Percentiles rank a stretch among this genome's conserved stretches.
phyloP scores from a whole-genome alignment of 352 stramenopile genomes.

The Phytopythium chamaehyphon region DNA sequence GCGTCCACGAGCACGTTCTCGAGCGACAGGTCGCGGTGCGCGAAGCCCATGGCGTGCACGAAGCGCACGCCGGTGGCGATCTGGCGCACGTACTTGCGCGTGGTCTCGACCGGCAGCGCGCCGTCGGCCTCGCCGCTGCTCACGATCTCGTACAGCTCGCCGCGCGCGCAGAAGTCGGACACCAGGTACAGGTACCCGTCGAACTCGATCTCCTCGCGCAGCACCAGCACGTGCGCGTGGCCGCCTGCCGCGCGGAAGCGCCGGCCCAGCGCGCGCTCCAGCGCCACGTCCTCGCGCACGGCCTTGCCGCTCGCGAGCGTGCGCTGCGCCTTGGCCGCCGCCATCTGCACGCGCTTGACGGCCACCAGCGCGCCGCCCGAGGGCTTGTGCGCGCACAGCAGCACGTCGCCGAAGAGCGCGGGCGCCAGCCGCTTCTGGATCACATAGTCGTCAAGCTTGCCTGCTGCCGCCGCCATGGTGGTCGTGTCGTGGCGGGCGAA shows the following conservation, averaged over 20 bases:
- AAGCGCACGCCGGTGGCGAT: conserved; percentile 72
- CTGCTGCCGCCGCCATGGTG: conserved; percentile 17
- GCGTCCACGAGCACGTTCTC: conserved; percentile 81
- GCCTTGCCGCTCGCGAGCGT: conserved; percentile 69
- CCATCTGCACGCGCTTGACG: conserved; percentile 78
- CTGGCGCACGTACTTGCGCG: conserved; percentile 58
- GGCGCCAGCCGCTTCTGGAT: conserved; percentile 72
- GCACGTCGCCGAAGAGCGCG: conserved; percentile 77
- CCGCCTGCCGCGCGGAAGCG: conserved; percentile 54
- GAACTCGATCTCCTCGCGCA: conserved; percentile 76
- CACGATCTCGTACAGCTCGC: conserved; percentile 80
- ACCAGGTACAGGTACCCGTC: conserved; percentile 80
- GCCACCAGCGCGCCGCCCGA: conserved; percentile 51
- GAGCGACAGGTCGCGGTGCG: conserved; percentile 78
- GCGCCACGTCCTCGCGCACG: conserved; percentile 75
- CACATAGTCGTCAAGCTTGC: conserved; percentile 76
- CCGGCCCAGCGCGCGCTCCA: conserved; percentile 70
- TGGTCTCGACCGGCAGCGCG: conserved; percentile 35
- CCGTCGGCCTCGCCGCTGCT: conserved; percentile 27
- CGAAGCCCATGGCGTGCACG: conserved; percentile 69
- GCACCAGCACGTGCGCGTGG: conserved; percentile 57
- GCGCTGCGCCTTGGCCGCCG: conserved; percentile 43
- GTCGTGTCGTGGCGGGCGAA: conserved; percentile 1
- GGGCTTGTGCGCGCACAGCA: conserved; percentile 66
- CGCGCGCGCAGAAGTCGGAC: conserved; percentile 63